A percentile compares a stretch with the other conserved stretches of the same genome.
Conservation (phyloP, 2,329 filamentous ascomycete species). For the Chaetomium sp. region DNA sequence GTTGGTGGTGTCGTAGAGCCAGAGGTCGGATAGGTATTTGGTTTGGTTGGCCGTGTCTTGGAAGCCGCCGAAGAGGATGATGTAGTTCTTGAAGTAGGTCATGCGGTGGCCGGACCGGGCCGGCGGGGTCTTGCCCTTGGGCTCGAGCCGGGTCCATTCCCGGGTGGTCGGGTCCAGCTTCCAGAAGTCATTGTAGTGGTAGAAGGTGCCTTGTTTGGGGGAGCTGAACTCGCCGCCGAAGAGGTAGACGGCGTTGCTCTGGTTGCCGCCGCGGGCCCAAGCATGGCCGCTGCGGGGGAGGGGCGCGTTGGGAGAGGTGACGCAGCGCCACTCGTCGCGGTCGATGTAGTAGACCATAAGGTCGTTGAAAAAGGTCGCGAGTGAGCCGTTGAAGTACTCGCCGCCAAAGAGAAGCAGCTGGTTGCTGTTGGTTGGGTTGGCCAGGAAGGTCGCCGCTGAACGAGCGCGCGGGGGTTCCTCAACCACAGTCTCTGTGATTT, state of each 20-base stretch:
- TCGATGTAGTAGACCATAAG: constrained; percentile 74
- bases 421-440: constrained; percentile 82
- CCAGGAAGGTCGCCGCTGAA: constrained; percentile 78
- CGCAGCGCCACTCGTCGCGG: constrained; percentile 84
- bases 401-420: constrained; percentile 91
- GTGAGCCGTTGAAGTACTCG: constrained; percentile 90
- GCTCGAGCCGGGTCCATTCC: constrained; percentile 91
- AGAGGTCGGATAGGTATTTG: constrained; percentile 89
- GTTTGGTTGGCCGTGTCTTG: constrained; percentile 96
- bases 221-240: constrained; percentile 97
- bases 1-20: constrained; percentile 90
- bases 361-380: constrained; percentile 73
- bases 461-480: constrained; percentile 75
- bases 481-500: constrained; percentile 79
- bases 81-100: constrained; percentile 95
- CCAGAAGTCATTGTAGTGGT: constrained; percentile 99
- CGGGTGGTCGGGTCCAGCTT: constrained; percentile 77
- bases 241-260: constrained; percentile 77
- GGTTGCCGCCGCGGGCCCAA: constrained; percentile 87
- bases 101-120: constrained; percentile 91
- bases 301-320: constrained; percentile 89
- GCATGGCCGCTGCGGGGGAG: constrained; percentile 91
- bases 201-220: constrained; percentile 96
- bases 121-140: constrained; percentile 74
- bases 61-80: constrained; percentile 93